Evolutionary conservation across 495 filamentous ascomycete genomes (phyloP).

Genomic region (Neurospora discreta): DNA sequence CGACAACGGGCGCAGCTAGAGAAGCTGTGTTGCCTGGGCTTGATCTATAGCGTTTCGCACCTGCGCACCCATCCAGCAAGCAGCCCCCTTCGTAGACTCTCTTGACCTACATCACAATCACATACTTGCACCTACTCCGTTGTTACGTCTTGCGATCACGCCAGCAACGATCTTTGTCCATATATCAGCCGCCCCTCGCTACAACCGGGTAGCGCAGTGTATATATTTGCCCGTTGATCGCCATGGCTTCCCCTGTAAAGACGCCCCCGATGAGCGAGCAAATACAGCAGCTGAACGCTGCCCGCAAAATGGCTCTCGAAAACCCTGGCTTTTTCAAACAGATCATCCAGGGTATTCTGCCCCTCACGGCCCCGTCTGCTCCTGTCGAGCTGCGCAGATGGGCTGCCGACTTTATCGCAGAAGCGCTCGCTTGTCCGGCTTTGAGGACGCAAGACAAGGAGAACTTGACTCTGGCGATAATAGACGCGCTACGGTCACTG

Average conservation of each 20-base stretch:
- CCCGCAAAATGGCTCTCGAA: slow-evolving; percentile 74
- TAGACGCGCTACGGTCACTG: slow-evolving; percentile 59
- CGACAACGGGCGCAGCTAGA: neutral
- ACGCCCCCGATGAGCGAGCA: slow-evolving; percentile 55
- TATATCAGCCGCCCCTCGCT: neutral
- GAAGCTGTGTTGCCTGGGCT: slow-evolving; percentile 7
- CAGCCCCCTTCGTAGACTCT: slow-evolving; percentile 5
- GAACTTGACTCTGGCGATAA: slow-evolving; percentile 54
- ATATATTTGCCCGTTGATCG: neutral
- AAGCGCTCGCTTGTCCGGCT: slow-evolving; percentile 83
- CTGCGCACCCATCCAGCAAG: neutral
- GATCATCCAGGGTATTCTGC: slow-evolving; percentile 80
- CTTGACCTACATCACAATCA: neutral
- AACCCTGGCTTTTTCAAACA: slow-evolving; percentile 78
- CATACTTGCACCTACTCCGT: neutral
- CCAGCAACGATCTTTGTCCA: neutral
- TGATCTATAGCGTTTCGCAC: neutral
- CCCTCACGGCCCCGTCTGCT: slow-evolving; percentile 68
- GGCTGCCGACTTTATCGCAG: slow-evolving; percentile 92
- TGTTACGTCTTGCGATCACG: neutral
- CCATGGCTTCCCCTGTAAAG: slow-evolving; percentile 31
- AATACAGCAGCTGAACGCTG: slow-evolving; percentile 72
- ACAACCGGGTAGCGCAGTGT: neutral
- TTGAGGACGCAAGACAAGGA: slow-evolving; percentile 64
- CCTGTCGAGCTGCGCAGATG: slow-evolving; percentile 78